phyloP scores from a whole-genome alignment of 2,329 filamentous ascomycete genomes.

The Penicillium paneum region DNA sequence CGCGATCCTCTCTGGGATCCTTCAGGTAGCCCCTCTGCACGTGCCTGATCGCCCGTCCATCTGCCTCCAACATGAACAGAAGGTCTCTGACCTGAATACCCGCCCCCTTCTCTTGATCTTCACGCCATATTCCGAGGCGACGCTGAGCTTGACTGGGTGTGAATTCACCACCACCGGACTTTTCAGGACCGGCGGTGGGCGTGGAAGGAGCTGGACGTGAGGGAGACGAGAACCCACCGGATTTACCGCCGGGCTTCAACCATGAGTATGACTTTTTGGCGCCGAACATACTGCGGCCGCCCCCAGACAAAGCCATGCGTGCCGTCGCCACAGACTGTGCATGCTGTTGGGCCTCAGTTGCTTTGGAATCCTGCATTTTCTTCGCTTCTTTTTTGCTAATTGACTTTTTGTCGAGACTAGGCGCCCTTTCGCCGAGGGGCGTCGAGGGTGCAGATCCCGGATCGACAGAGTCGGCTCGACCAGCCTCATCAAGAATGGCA shows the following conservation, averaged over 20 bases:
- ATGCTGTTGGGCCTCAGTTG: slow-evolving; percentile 74
- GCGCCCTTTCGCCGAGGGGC: slow-evolving; percentile 48
- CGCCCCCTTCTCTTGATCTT: slow-evolving; percentile 71
- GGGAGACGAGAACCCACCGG: slow-evolving; percentile 40
- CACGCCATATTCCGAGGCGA: slow-evolving; percentile 70
- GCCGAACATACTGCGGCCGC: slow-evolving; percentile 46
- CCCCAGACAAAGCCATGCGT: slow-evolving; percentile 57
- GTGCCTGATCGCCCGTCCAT: slow-evolving; percentile 55
- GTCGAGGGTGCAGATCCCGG: slow-evolving; percentile 60
- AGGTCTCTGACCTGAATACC: slow-evolving; percentile 84
- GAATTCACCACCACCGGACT: slow-evolving; percentile 27
- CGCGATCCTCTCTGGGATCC: slow-evolving; percentile 43
- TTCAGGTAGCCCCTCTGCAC: slow-evolving; percentile 45
- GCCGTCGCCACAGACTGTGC: slow-evolving; percentile 81
- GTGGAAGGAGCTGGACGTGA: slow-evolving; percentile 32
- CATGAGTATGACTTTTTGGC: slow-evolving; percentile 50
- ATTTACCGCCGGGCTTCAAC: slow-evolving; percentile 41
- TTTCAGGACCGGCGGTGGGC: slow-evolving; percentile 31
- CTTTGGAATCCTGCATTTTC: slow-evolving; percentile 68
- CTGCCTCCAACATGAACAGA: slow-evolving; percentile 72
- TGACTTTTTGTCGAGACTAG: slow-evolving; percentile 62
- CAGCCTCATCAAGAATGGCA: slow-evolving; percentile 53
- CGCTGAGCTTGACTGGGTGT: slow-evolving; percentile 48
- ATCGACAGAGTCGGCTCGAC: slow-evolving; percentile 56
- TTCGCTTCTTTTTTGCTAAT: slow-evolving; percentile 86